Evolutionary conservation across 2,329 filamentous ascomycete genomes (phyloP), one percentile per base, ranked within the genome.

Genomic region (Pseudogymnoascus sp.): DNA sequence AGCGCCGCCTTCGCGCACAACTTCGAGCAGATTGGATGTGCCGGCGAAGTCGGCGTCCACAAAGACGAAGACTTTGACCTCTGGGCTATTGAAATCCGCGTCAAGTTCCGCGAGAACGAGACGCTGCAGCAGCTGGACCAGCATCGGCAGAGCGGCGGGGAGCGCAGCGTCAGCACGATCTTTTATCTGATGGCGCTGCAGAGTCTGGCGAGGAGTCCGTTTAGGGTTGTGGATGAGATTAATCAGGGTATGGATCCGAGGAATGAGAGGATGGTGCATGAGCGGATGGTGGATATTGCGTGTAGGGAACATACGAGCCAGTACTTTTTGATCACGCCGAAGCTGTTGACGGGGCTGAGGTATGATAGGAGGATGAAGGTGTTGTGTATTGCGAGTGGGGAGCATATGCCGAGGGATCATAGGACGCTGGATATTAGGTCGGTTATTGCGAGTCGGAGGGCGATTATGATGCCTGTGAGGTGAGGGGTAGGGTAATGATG

Each of bases 221-320:
- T 99, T 84, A 91, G 95, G 61, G 93, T 99, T 60, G 95, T 99
- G 64, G 95, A 99, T 76, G 95, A 99, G 78, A 99, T 99, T 81
- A 99, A 99, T 73, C 95, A 99, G 78, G 95, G 95, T 68, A 99
- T 99, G 95, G 95, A 99, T 75, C 95, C 93, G 46, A 88, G 95
- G 71, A 99, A 99, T 76, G 95, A 99, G 77, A 90, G 95, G 69
- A 96, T 97, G 85, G 93, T 99, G 14, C 95, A 99, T 77, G 91
- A 93, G 73, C 90, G 95, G 67, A 96, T 99, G 89, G 95, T 99
- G 7, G 92, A 97, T 72, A 97, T 99, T 73, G 95, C 95, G 46
- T 97, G 95, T 75, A 84, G 86, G 68, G 88, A 92, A 75, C 86
- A 89, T 74, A 86, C 85, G n/a, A 84, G 81, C 68, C 87, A 89